A percentile compares a stretch with the other conserved stretches of the same genome.
phyloP scores from a whole-genome alignment of 2,329 filamentous ascomycete species.

The Ilyonectria destructans region DNA sequence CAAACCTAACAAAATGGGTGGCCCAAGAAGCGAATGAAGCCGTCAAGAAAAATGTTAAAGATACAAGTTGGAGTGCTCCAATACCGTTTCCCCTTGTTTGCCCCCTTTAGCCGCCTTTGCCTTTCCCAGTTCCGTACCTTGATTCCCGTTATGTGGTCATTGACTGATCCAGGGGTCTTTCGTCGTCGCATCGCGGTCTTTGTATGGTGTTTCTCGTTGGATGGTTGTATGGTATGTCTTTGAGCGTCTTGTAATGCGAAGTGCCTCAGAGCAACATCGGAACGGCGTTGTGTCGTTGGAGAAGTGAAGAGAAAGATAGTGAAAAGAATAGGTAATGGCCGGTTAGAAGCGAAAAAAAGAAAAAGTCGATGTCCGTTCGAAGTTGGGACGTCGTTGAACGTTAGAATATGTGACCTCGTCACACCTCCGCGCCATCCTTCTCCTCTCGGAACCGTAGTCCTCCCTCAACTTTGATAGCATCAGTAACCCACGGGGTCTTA shows the following conservation, averaged over 20 bases:
- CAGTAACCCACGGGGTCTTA: slow-evolving; percentile 81
- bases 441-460: slow-evolving; percentile 74
- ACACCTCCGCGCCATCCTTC: slow-evolving; percentile 70
- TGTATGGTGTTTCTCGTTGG: slow-evolving; percentile 23
- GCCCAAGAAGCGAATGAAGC: slow-evolving; percentile 34
- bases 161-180: slow-evolving; percentile 23
- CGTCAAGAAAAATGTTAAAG: slow-evolving; percentile 35
- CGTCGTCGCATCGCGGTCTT: slow-evolving; percentile 28
- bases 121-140: slow-evolving; percentile 28
- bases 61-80: slow-evolving; percentile 34
- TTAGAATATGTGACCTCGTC: slow-evolving; percentile 32
- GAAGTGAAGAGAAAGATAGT: slow-evolving; percentile 19
- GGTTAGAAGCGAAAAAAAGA: slow-evolving; percentile 14
- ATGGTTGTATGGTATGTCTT: slow-evolving; percentile 23
- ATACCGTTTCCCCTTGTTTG: slow-evolving; percentile 28
- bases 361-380: slow-evolving; percentile 2
- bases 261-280: slow-evolving; percentile 16
- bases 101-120: slow-evolving; percentile 23
- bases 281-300: slow-evolving; percentile 16
- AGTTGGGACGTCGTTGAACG: neutral
- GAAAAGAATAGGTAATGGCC: slow-evolving; percentile 23
- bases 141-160: slow-evolving; percentile 32
- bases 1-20: slow-evolving; percentile 28
- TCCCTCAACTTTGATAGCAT: slow-evolving; percentile 79
- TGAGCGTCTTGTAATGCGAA: slow-evolving; percentile 20